These are phyloP conservation scores for Bretziella fagacearum DNA, from an alignment of 2,329 filamentous ascomycete genomes.

Conservation along the genomic window DNA sequence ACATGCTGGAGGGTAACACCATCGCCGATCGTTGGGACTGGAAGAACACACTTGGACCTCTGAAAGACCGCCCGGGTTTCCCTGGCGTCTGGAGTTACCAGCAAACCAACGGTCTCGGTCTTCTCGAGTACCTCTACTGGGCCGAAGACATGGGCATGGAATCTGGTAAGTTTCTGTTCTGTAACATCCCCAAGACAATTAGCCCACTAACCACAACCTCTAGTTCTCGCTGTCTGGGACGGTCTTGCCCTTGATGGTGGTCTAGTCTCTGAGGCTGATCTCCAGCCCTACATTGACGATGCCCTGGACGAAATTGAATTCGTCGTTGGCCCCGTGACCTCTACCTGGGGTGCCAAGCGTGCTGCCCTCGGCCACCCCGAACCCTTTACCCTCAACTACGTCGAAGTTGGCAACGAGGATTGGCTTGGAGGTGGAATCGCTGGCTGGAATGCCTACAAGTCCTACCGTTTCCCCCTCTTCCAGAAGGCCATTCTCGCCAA, in stretches of 20 bases:
- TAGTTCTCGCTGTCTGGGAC: slow-evolving; percentile 39
- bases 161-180: slow-evolving; percentile 23
- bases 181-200: background rate
- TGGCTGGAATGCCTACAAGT: slow-evolving; percentile 31
- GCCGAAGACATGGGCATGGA: slow-evolving; percentile 43
- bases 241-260: slow-evolving; percentile 39
- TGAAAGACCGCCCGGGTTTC: slow-evolving; percentile 37
- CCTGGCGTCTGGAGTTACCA: slow-evolving; percentile 41
- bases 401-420: slow-evolving; percentile 55
- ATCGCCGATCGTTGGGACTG: slow-evolving; percentile 32
- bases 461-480: slow-evolving; percentile 42
- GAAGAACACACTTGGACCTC: slow-evolving; percentile 37
- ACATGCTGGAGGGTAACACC: slow-evolving; percentile 37
- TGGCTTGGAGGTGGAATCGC: slow-evolving; percentile 34
- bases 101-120: slow-evolving; percentile 44
- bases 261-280: slow-evolving; percentile 31
- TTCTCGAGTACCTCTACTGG: slow-evolving; percentile 45
- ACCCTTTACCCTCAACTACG: slow-evolving; percentile 42
- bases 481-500: slow-evolving; percentile 38
- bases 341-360: slow-evolving; percentile 39
- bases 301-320: slow-evolving; percentile 48
- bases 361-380: slow-evolving; percentile 42
- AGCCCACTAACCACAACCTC: slow-evolving; percentile 3
- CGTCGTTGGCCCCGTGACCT: slow-evolving; percentile 34
- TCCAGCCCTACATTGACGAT: slow-evolving; percentile 40